These are phyloP conservation scores for Primulina huaijiensis DNA, from an alignment of 257 asterid genomes.

Conservation along the genomic window DNA sequence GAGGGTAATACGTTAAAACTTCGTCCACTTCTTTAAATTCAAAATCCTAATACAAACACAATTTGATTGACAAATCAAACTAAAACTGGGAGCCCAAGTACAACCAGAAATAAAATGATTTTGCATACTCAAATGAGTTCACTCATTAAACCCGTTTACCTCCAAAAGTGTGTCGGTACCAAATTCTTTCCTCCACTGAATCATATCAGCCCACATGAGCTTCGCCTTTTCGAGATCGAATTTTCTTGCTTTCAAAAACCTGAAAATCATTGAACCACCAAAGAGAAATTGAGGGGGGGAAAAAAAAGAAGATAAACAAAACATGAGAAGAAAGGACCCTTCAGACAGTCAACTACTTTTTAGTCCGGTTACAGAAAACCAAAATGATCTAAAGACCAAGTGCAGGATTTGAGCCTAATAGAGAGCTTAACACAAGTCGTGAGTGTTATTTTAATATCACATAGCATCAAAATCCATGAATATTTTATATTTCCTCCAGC, in stretches of 20 bases:
- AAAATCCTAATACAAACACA: conserved; percentile 57
- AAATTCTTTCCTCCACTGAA: conserved; percentile 95
- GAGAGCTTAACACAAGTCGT: not conserved
- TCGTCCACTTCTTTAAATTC: conserved; percentile 74
- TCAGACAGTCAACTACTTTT: not conserved
- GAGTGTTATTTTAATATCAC: not conserved
- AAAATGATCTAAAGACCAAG: not conserved
- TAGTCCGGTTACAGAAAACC: not conserved
- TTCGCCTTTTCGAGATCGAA: conserved; percentile 82
- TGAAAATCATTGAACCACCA: conserved; percentile 30
- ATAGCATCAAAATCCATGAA: not conserved
- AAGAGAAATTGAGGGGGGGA: conserved; percentile 8
- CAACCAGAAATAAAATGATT: not conserved
- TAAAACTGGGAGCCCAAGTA: not conserved
- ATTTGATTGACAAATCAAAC: not conserved
- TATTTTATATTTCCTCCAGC: not conserved
- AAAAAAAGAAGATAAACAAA: not conserved
- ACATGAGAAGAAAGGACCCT: conserved; percentile 5
- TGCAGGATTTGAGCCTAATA: not conserved
- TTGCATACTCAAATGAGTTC: not conserved
- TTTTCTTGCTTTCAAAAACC: conserved; percentile 92
- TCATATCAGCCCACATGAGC: conserved; percentile 98
- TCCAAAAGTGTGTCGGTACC: conserved; percentile 73
- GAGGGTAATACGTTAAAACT: conserved; percentile 85
- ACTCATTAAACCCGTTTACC: conserved; percentile 35